Evolutionary conservation across 225 moss, liverwort and hornwort species (phyloP).

Genomic region (Antitrichia curtipendula): DNA sequence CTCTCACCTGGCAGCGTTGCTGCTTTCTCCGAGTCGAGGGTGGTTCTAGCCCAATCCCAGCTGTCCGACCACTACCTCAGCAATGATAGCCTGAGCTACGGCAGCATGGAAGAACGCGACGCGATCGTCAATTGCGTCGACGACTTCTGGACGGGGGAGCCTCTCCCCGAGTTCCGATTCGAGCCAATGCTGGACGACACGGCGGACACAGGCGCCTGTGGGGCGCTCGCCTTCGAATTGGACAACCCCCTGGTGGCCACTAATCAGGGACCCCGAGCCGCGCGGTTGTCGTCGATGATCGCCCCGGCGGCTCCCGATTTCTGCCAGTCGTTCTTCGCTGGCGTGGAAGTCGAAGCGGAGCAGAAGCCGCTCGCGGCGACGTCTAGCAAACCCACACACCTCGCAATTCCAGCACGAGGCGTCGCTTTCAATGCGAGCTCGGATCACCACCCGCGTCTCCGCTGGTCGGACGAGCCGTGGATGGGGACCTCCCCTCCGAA

Average conservation of each 20-base stretch:
- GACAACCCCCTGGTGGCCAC: background rate
- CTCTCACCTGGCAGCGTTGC: background rate
- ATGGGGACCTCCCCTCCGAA: background rate
- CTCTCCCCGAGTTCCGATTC: slow-evolving; percentile 36
- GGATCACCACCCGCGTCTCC: slow-evolving; percentile 25
- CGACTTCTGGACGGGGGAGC: slow-evolving; percentile 24
- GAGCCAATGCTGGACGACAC: slow-evolving; percentile 52
- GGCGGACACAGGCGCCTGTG: slow-evolving; percentile 21
- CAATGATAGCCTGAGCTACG: slow-evolving; percentile 48
- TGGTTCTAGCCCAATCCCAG: slow-evolving; percentile 23
- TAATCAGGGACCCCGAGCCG: slow-evolving; percentile 1
- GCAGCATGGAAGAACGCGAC: slow-evolving; percentile 37
- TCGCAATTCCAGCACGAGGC: slow-evolving; percentile 17
- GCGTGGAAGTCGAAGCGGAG: background rate
- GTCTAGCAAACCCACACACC: background rate
- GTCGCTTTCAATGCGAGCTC: background rate
- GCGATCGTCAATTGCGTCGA: slow-evolving; percentile 38
- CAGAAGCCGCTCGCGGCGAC: background rate
- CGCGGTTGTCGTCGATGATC: background rate
- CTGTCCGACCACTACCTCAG: slow-evolving; percentile 55
- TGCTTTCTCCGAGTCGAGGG: slow-evolving; percentile 22
- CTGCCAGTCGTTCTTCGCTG: slow-evolving; percentile 27
- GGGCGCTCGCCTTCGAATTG: slow-evolving; percentile 15
- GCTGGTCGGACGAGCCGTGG: slow-evolving; percentile 38
- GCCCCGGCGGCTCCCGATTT: slow-evolving; percentile 14